These are phyloP conservation scores for Hygrophila difformis DNA, from an alignment of 257 asterid species.

Conservation along the genomic window DNA sequence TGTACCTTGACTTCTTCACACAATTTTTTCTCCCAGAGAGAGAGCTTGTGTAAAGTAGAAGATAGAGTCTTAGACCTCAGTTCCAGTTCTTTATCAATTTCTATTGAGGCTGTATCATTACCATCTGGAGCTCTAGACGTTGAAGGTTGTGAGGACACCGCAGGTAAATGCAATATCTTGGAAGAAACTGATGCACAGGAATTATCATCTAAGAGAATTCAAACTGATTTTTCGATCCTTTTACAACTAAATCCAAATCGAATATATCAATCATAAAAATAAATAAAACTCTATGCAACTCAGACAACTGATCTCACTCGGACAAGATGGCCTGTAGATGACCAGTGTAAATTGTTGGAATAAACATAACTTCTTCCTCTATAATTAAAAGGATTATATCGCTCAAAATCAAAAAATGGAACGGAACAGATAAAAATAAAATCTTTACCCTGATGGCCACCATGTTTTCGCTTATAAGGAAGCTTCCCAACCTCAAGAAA, in stretches of 20 bases:
- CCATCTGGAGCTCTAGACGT: slow-evolving; percentile 41
- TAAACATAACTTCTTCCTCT: not conserved
- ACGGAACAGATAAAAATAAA: not conserved
- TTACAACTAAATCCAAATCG: slow-evolving; percentile 1
- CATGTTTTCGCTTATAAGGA: slow-evolving; percentile 66
- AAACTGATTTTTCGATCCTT: slow-evolving; percentile 1
- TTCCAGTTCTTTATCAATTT: slow-evolving; percentile 49
- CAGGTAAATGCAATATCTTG: slow-evolving; percentile 58
- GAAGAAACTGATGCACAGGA: slow-evolving; percentile 54
- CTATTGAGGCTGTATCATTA: slow-evolving; percentile 39
- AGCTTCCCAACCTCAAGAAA: slow-evolving; percentile 86
- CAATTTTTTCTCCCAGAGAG: slow-evolving; percentile 95
- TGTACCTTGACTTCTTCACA: slow-evolving; percentile 93
- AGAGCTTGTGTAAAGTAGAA: slow-evolving; percentile 76
- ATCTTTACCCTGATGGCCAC: slow-evolving; percentile 63
- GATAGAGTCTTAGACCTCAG: slow-evolving; percentile 66
- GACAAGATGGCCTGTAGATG: not conserved
- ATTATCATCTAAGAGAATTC: slow-evolving; percentile 15
- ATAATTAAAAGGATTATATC: not conserved
- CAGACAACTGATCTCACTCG: not conserved
- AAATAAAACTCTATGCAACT: no score
- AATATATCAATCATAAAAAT: not conserved
- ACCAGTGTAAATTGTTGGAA: not conserved
- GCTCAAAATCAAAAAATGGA: slow-evolving; percentile 12
- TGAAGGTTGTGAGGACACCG: slow-evolving; percentile 57